These are phyloP conservation scores for Kwoniella newhampshirensis DNA, from an alignment of 768 basidiomycete genomes.

Conservation along the genomic window DNA sequence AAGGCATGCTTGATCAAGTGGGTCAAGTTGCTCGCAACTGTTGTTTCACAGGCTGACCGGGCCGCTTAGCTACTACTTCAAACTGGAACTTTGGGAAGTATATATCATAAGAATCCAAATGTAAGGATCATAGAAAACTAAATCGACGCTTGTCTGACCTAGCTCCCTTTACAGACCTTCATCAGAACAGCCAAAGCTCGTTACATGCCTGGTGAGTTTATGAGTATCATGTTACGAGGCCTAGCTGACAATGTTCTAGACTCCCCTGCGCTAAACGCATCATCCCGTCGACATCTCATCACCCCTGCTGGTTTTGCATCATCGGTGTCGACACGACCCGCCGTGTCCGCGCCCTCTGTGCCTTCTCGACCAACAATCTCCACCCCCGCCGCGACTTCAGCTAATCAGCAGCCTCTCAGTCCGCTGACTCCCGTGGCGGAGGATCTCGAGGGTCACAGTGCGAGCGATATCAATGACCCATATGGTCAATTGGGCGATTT, in stretches of 20 bases:
- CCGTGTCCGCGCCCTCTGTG: constrained; percentile 6
- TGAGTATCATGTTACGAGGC: not conserved
- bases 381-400: not conserved
- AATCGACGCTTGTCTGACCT: not conserved
- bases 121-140: constrained; percentile 24
- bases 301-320: constrained; percentile 28
- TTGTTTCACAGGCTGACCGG: not conserved
- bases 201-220: constrained; percentile 58
- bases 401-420: constrained; percentile 48
- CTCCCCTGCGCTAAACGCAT: constrained; percentile 81
- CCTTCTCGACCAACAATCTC: constrained; percentile 6
- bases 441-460: constrained; percentile 27
- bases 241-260: constrained; percentile 57
- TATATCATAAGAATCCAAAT: constrained; percentile 98
- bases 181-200: constrained; percentile 84
- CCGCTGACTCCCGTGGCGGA: constrained; percentile 52
- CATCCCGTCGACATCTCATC: constrained; percentile 61
- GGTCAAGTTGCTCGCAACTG: not conserved
- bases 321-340: not conserved
- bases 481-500: constrained; percentile 72
- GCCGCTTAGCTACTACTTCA: constrained; percentile 67
- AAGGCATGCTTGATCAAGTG: constrained; percentile 85
- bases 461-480: constrained; percentile 59
- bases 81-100: constrained; percentile 88
- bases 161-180: constrained; percentile 65